Conservation (phyloP, 2,329 filamentous ascomycete genomes). For the Trichoderma atroviride region DNA sequence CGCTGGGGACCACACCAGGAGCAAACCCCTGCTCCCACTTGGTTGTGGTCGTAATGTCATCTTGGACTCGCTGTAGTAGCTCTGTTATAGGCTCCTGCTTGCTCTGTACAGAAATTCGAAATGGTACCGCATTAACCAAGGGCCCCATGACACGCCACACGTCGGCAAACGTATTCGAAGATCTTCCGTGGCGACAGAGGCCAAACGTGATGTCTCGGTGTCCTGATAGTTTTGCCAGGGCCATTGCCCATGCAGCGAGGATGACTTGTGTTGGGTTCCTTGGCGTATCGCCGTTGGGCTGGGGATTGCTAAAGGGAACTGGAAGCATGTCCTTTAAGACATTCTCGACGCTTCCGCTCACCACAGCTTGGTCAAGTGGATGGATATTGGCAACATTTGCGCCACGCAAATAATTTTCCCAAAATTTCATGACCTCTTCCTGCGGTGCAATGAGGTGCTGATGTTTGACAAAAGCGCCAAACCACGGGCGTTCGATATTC, state of each 20-base stretch:
- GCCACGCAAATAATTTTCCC: not conserved
- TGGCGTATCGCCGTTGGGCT: not conserved
- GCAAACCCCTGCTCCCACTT: not conserved
- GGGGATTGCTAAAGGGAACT: not conserved
- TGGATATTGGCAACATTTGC: not conserved
- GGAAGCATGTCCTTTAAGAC: not conserved
- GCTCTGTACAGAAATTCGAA: not conserved
- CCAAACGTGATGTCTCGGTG: not conserved
- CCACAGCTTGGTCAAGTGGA: not conserved
- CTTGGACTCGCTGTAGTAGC: not conserved
- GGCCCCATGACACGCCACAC: not conserved
- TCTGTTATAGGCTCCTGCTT: not conserved
- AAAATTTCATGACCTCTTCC: not conserved
- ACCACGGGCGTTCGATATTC: not conserved
- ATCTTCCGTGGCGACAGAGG: not conserved
- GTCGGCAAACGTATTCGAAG: not conserved
- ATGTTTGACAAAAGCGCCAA: not conserved
- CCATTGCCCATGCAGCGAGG: not conserved
- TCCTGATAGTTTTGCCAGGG: not conserved
- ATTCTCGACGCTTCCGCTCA: not conserved
- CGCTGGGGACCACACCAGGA: not conserved
- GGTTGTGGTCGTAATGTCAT: not conserved
- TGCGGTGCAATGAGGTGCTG: not conserved
- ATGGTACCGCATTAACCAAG: not conserved
- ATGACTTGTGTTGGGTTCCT: not conserved